Evolutionary conservation across 495 filamentous ascomycete species (phyloP).

Genomic region (Trichocladium uniseriatum): DNA sequence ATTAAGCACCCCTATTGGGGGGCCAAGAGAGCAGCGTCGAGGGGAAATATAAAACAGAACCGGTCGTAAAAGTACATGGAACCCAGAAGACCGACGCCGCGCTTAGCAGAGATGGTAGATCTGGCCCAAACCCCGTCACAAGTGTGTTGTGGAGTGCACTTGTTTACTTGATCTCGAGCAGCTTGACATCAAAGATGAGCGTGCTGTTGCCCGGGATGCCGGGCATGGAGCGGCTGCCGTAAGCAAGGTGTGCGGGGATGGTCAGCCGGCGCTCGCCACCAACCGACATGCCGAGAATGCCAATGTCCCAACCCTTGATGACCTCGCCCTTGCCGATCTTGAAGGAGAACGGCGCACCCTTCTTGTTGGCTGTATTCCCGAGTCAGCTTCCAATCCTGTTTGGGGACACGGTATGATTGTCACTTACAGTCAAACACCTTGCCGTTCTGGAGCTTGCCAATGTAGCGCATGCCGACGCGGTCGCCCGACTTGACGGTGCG

Average conservation of each 20-base stretch:
- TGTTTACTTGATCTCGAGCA: slow-evolving; percentile 56
- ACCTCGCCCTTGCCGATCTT: slow-evolving; percentile 88
- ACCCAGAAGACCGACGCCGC: slow-evolving; percentile 5
- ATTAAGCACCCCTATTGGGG: slow-evolving; percentile 9
- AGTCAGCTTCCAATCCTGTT: slow-evolving; percentile 22
- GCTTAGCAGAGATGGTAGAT: slow-evolving; percentile 9
- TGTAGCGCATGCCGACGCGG: slow-evolving; percentile 87
- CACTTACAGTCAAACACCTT: slow-evolving; percentile 86
- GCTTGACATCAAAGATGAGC: slow-evolving; percentile 87
- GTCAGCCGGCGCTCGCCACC: slow-evolving; percentile 88
- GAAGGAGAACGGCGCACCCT: slow-evolving; percentile 92
- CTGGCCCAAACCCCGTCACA: neutral
- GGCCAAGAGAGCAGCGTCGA: slow-evolving; percentile 1
- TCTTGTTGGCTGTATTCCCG: slow-evolving; percentile 69
- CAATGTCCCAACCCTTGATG: slow-evolving; percentile 98
- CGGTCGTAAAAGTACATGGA: slow-evolving; percentile 11
- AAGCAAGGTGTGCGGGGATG: slow-evolving; percentile 75
- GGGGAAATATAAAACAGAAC: slow-evolving; percentile 4
- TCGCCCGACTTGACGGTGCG: slow-evolving; percentile 74
- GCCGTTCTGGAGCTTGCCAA: slow-evolving; percentile 86
- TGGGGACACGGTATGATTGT: neutral
- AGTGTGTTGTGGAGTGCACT: neutral
- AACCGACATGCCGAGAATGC: slow-evolving; percentile 80
- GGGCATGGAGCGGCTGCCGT: slow-evolving; percentile 68
- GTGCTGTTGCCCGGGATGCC: slow-evolving; percentile 86